Evolutionary conservation across 2,329 filamentous ascomycete genomes (phyloP), one percentile per base, ranked within the genome.

Genomic region (Scedosporium dehoogii): DNA sequence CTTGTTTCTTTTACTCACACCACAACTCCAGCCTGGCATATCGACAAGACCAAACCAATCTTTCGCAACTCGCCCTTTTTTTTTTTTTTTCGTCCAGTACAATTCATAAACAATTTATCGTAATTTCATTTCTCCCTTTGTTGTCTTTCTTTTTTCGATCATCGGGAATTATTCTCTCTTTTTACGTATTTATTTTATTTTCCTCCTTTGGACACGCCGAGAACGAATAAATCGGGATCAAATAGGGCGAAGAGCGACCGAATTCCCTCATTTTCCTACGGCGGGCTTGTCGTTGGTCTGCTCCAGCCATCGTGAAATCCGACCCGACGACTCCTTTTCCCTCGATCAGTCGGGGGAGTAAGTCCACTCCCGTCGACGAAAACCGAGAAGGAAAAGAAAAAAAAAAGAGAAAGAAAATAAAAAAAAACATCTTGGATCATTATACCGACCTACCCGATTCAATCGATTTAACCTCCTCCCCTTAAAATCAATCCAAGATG

Each of bases 401-500:
- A 38, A 10, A 18, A n/a, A 14, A 38, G 33, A 10, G 14, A 38
- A 38, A 38, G 33, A 38, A 38, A 38, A 38, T n/a, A n/a, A 38
- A 10, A 18, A 2, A 2, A 18, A 18, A 48, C 7, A 48, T 48
- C 44, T 18, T 48, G 44, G 44, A 48, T 48, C 44, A 10, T 6
- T 38, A 38, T 38, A 38, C 33, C 33, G 10, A 38, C 6, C 10
- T 38, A 12, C 4, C 33, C 10, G 10, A 38, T 38, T 51, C n/a
- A 51, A 14, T 29, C 23, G 21, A n/a, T 27, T 16, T 56, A 56
- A 6, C 53, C 53, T 6, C 21, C 23, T 7, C 44, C 25, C 14
- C 58, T n/a, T n/a, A 56, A n/a, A 27, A 27, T 61, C 59, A 46
- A n/a, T 48, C 33, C 48, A 51, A 55, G 59, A 61, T 61, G 59